Evolutionary conservation across 2,329 filamentous ascomycete species (phyloP).

Genomic region (Aspergillus uvarum): DNA sequence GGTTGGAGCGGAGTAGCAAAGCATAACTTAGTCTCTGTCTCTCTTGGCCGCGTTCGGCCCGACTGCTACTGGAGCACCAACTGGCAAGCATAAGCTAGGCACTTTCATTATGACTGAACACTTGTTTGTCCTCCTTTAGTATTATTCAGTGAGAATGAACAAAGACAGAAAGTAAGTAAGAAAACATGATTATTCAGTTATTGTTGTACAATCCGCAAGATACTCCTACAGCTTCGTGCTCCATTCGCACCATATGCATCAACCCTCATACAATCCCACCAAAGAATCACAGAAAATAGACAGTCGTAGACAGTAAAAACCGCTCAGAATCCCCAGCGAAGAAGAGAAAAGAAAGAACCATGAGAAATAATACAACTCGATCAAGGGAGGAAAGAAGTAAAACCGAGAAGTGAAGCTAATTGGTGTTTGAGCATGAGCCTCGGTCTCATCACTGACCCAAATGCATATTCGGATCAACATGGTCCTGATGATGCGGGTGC

Average conservation of each 20-base stretch:
- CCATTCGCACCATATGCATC: neutral
- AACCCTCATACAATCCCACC: neutral
- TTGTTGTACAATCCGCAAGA: neutral
- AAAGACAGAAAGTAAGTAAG: neutral
- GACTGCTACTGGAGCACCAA: neutral
- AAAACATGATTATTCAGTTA: neutral
- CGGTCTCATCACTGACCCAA: constrained; percentile 26
- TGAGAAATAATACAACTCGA: neutral
- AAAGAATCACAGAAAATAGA: neutral
- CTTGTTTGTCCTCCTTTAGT: neutral
- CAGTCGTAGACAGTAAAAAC: neutral
- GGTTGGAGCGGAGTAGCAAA: too few species aligned
- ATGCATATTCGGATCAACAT: constrained; percentile 39
- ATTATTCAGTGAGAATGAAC: too few species aligned
- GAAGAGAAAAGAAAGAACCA: neutral
- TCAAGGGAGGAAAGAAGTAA: neutral
- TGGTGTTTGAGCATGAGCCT: neutral
- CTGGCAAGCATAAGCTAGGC: neutral
- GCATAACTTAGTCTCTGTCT: neutral
- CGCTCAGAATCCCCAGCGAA: neutral
- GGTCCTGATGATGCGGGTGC: constrained; percentile 30
- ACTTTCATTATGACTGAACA: neutral
- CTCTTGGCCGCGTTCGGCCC: constrained; percentile 5
- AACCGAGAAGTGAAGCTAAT: neutral
- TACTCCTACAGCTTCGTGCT: constrained; percentile 2